A percentile compares a stretch with the other conserved stretches of the same genome.
Conservation (phyloP, 2,329 filamentous ascomycete genomes). For the Torrubiellomyces zombiae region DNA sequence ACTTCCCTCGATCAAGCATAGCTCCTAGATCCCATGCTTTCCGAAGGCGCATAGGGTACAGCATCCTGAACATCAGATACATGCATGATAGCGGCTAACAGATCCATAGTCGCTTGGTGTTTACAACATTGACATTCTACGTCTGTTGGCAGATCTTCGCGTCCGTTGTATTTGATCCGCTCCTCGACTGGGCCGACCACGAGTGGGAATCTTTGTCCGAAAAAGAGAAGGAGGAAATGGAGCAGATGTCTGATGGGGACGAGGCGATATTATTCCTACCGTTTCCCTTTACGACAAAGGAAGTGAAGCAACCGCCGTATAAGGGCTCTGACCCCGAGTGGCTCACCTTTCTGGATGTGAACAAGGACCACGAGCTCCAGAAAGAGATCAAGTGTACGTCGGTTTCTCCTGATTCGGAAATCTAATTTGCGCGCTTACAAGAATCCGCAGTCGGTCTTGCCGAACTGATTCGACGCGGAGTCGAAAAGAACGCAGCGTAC, state of each 20-base stretch:
- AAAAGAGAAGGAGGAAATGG: conserved; percentile 24
- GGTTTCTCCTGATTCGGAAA: no score
- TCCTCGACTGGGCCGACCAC: conserved; percentile 24
- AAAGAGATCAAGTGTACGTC: conserved; percentile 29
- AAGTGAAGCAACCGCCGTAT: conserved; percentile 32
- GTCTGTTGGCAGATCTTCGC: conserved; percentile 26
- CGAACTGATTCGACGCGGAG: conserved; percentile 17
- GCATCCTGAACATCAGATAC: background rate
- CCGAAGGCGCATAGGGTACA: conserved; percentile 3
- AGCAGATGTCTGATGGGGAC: conserved; percentile 24
- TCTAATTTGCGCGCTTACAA: no score
- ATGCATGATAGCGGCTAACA: background rate
- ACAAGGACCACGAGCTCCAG: conserved; percentile 31
- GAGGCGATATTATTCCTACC: conserved; percentile 39
- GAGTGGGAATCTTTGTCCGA: conserved; percentile 24
- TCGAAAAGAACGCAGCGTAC: conserved; percentile 22
- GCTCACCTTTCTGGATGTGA: conserved; percentile 41
- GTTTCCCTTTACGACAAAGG: conserved; percentile 39
- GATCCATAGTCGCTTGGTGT: conserved; percentile 10
- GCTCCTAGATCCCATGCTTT: conserved; percentile 2
- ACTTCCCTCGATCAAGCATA: conserved; percentile 12
- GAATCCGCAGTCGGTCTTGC: conserved; percentile 12
- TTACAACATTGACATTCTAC: conserved; percentile 17
- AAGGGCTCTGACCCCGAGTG: conserved; percentile 45
- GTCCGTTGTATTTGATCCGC: conserved; percentile 26